phyloP scores from a whole-genome alignment of 345 rosid species.

The Kandelia obovata region DNA sequence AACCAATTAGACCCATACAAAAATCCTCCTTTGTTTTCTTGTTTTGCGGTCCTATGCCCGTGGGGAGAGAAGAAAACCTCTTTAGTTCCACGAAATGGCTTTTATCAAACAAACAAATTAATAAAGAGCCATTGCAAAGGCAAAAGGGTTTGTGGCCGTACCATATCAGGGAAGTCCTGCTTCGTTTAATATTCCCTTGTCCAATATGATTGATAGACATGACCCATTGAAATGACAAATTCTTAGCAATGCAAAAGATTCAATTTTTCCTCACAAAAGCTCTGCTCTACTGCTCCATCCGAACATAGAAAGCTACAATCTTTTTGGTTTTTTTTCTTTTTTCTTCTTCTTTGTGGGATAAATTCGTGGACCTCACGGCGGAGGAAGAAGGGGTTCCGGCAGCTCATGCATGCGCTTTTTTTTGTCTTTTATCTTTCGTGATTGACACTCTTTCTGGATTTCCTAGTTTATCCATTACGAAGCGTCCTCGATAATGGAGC shows the following conservation, averaged over 20 bases:
- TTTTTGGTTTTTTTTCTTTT: too few species aligned
- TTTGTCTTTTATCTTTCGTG: too few species aligned
- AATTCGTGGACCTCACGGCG: conserved; percentile 4
- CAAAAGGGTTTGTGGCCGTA: not conserved
- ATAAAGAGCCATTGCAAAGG: not conserved
- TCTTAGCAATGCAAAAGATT: not conserved
- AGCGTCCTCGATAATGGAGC: too few species aligned
- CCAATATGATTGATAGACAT: not conserved
- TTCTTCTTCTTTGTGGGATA: too few species aligned
- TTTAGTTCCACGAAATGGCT: too few species aligned
- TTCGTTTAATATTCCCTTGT: not conserved
- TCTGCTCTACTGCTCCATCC: not conserved
- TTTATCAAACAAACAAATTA: not conserved
- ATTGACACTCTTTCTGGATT: too few species aligned
- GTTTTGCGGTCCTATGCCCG: too few species aligned
- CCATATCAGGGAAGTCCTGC: conserved; percentile 3
- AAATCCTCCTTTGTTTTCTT: too few species aligned
- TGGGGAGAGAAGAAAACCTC: too few species aligned
- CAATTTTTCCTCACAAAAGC: not conserved
- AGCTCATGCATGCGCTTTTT: too few species aligned
- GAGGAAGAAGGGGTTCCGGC: not conserved
- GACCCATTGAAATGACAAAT: conserved; percentile 7
- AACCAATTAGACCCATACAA: too few species aligned
- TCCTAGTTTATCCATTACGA: too few species aligned
- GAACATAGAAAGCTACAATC: not conserved